A percentile compares a stretch with the other conserved stretches of the same genome.
Evolutionary conservation across 208 protist species (phyloP).

Genomic region (Leishmania martiniquensis): DNA sequence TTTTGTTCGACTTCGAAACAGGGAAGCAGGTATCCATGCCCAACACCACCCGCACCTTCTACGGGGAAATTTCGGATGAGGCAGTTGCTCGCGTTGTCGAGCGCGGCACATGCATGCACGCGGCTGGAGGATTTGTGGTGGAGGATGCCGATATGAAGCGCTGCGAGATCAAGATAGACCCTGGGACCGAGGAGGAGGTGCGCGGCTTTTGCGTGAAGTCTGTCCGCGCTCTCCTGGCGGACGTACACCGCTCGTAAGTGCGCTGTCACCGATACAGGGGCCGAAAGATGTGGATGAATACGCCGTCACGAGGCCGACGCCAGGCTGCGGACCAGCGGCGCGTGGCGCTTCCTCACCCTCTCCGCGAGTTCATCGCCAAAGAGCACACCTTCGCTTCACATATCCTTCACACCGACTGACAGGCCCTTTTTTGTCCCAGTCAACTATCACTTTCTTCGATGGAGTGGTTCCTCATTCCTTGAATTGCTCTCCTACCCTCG

Average conservation of each 20-base stretch:
- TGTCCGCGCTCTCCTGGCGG: conserved; percentile 31
- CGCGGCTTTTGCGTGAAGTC: conserved; percentile 45
- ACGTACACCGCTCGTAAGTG: conserved; percentile 1
- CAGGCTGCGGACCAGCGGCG: no score
- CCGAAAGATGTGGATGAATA: not conserved
- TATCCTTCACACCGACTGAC: not conserved
- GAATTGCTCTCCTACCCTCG: not conserved
- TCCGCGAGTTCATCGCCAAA: not conserved
- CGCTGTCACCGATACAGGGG: not conserved
- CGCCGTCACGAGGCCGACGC: not conserved
- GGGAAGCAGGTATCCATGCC: conserved; percentile 27
- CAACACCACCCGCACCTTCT: conserved; percentile 72
- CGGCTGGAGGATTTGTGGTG: conserved; percentile 77
- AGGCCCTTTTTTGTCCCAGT: not conserved
- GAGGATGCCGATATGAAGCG: conserved; percentile 75
- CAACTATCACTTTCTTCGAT: no score
- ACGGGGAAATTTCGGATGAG: conserved; percentile 46
- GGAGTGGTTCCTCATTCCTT: not conserved
- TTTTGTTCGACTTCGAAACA: conserved; percentile 41
- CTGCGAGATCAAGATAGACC: conserved; percentile 48
- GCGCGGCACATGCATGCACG: conserved; percentile 48
- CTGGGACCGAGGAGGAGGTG: conserved; percentile 55
- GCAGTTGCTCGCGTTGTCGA: conserved; percentile 58
- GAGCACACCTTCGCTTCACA: not conserved
- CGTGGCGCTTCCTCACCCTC: not conserved